A percentile compares a stretch with the other conserved stretches of the same genome.
Conservation (phyloP, 192 early-diverging fungal genomes). For the Umbelopsis vinacea region DNA sequence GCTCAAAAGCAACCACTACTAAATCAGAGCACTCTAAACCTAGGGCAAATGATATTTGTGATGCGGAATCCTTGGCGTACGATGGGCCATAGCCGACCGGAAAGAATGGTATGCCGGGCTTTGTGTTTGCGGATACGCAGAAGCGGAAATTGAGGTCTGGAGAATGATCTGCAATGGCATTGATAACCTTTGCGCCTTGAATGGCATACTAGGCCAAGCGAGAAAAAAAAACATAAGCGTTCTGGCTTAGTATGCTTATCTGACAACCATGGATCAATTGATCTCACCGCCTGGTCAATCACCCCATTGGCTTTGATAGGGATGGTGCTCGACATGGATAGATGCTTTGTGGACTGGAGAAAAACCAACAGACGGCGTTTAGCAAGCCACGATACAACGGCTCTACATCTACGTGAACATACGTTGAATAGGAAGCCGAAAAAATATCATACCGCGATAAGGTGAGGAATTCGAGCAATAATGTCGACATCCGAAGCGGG, state of each 20-base stretch:
- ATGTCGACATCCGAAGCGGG: conserved; percentile 4
- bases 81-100: conserved; percentile 20
- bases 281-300: background rate
- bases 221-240: background rate
- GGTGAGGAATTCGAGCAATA: background rate
- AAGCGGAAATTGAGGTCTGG: conserved; percentile 24
- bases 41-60: conserved; percentile 11
- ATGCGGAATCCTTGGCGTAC: background rate
- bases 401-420: background rate
- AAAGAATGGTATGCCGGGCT: conserved; percentile 25
- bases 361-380: background rate
- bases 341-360: conserved; percentile 16
- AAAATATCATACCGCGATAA: background rate
- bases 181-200: conserved; percentile 16
- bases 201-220: conserved; percentile 3
- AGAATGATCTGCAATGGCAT: background rate
- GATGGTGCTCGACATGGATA: conserved; percentile 12
- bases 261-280: background rate
- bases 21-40: conserved; percentile 30
- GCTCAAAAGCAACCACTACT: conserved; percentile 16
- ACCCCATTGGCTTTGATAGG: background rate
- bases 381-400: background rate
- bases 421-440: background rate
- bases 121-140: conserved; percentile 19
- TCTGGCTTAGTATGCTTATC: background rate